Percentiles rank a stretch among this genome's conserved stretches.
These are phyloP conservation scores for Daldinia sp. DNA, from an alignment of 2,329 filamentous ascomycete genomes.

Conservation along the genomic window DNA sequence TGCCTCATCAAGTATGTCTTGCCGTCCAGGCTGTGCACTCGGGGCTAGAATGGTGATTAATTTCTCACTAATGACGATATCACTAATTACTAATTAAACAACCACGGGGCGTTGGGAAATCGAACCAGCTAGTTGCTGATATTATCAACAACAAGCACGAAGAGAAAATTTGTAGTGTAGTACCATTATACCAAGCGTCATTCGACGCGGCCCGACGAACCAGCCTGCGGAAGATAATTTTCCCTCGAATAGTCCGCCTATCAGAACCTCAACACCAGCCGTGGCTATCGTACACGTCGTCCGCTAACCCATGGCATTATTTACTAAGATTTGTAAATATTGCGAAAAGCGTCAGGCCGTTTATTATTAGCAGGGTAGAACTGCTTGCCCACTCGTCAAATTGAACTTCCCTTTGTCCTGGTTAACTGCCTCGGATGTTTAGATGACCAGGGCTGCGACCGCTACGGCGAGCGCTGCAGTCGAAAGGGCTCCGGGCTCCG, in stretches of 20 bases:
- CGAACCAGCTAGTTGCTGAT: constrained; percentile 1
- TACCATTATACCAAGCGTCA: constrained; percentile 1
- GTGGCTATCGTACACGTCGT: constrained; percentile 15
- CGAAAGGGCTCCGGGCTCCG: not conserved
- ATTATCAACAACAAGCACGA: not conserved
- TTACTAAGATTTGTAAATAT: not conserved
- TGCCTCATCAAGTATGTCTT: constrained; percentile 28
- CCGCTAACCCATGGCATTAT: not conserved
- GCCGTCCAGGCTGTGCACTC: constrained; percentile 2
- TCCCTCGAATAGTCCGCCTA: not conserved
- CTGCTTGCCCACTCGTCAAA: not conserved
- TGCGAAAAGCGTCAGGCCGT: not conserved
- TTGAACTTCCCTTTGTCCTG: not conserved
- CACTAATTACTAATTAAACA: not conserved
- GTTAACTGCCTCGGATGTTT: not conserved
- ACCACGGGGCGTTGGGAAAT: not conserved
- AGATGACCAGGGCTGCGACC: constrained; percentile 1
- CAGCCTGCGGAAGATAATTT: not conserved
- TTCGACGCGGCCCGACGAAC: not conserved
- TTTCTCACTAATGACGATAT: not conserved
- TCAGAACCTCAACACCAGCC: not conserved
- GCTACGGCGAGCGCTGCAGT: constrained; percentile 3
- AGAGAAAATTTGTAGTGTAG: not conserved
- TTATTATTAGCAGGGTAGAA: not conserved
- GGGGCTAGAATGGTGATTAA: not conserved